phyloP scores from a whole-genome alignment of 805 yeast genomes.

The Suhomyces sp. region DNA sequence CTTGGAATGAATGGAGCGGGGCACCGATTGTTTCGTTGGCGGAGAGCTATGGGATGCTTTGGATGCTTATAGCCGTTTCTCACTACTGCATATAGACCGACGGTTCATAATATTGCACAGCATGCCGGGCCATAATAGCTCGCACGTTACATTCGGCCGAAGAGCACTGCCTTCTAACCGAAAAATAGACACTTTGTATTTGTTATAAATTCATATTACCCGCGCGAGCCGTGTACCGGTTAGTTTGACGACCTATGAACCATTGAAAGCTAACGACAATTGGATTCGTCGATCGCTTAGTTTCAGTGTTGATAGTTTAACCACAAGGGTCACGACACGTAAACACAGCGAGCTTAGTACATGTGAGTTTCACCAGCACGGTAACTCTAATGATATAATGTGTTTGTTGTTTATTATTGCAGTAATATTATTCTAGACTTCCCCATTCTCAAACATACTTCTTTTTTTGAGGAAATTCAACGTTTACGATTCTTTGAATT shows the following conservation, averaged over 20 bases:
- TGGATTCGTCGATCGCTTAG: background rate
- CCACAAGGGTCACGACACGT: background rate
- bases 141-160: background rate
- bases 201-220: background rate
- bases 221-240: background rate
- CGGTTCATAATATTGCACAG: background rate
- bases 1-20: background rate
- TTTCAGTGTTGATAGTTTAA: background rate
- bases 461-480: background rate
- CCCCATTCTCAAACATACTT: background rate
- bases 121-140: background rate
- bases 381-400: background rate
- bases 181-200: background rate
- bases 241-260: background rate
- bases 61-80: background rate
- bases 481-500: background rate
- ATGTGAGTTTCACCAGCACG: background rate
- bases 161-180: background rate
- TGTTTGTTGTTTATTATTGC: background rate
- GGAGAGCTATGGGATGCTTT: background rate
- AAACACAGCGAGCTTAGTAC: background rate
- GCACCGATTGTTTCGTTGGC: background rate
- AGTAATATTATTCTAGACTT: background rate
- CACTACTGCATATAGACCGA: background rate
- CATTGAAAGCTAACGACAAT: background rate